These are phyloP conservation scores for Epichloe brachyelytri DNA, from an alignment of 2,329 filamentous ascomycete genomes.

Conservation along the genomic window DNA sequence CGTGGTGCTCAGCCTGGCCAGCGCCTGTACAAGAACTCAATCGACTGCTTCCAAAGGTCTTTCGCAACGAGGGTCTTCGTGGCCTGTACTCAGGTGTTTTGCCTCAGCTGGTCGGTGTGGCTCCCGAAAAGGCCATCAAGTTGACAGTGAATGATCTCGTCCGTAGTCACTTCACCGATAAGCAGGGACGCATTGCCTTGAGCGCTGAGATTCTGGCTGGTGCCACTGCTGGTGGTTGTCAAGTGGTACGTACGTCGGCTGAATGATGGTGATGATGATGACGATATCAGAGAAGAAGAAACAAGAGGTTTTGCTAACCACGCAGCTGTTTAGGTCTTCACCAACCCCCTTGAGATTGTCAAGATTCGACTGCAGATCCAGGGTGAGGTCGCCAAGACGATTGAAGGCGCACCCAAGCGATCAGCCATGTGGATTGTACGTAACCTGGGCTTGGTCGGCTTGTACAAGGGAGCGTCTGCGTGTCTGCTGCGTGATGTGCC, in stretches of 20 bases:
- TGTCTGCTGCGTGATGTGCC: constrained; percentile 93
- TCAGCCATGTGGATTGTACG: constrained; percentile 96
- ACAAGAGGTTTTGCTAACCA: background rate
- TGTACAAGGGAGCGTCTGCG: constrained; percentile 94
- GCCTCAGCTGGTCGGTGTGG: constrained; percentile 90
- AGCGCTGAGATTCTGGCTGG: constrained; percentile 71
- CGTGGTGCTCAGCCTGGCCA: constrained; percentile 70
- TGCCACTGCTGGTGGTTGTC: constrained; percentile 80
- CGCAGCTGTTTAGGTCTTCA: constrained; percentile 57
- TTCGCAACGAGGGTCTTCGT: constrained; percentile 79
- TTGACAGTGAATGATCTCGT: constrained; percentile 95
- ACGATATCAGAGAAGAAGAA: background rate
- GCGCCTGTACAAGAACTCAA: constrained; percentile 88
- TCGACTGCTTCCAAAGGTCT: constrained; percentile 86
- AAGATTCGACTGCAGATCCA: constrained; percentile 98
- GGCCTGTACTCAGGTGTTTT: constrained; percentile 91
- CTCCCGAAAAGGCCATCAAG: constrained; percentile 99
- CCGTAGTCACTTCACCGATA: constrained; percentile 60
- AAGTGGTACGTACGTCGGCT: constrained; percentile 73
- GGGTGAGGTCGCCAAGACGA: constrained; percentile 82
- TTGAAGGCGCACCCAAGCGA: constrained; percentile 69
- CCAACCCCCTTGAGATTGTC: constrained; percentile 98
- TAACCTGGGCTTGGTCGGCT: constrained; percentile 82
- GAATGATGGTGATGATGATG: background rate
- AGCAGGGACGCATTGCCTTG: constrained; percentile 60